Percentiles rank a stretch among this genome's conserved stretches.
Conservation (phyloP, 345 rosid genomes). For the Hevea brasiliensis region DNA sequence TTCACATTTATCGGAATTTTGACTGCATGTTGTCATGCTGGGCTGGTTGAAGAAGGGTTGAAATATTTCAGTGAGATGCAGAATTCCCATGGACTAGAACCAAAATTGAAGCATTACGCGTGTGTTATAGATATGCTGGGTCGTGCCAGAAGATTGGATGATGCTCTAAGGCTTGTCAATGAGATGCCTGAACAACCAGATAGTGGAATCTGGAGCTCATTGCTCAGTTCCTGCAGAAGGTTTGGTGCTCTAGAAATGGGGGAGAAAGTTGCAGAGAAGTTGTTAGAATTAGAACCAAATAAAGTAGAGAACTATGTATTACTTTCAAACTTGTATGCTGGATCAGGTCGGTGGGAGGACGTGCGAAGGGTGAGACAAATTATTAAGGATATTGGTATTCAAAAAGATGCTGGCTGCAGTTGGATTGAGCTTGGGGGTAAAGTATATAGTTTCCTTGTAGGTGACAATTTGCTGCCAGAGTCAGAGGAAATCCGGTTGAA, state of each 20-base stretch:
- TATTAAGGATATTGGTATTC: constrained; percentile 54
- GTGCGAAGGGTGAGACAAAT: constrained; percentile 53
- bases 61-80: constrained; percentile 50
- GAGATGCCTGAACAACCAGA: constrained; percentile 67
- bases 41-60: constrained; percentile 55
- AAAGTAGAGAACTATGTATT: constrained; percentile 58
- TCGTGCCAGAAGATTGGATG: constrained; percentile 53
- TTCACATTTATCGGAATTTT: constrained; percentile 59
- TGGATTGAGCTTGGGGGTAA: constrained; percentile 66
- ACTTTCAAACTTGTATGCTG: constrained; percentile 65
- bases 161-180: constrained; percentile 46
- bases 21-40: constrained; percentile 61
- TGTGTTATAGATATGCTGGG: constrained; percentile 73
- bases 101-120: constrained; percentile 65
- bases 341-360: constrained; percentile 53
- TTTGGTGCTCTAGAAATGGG: constrained; percentile 47
- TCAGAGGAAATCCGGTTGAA: constrained; percentile 32
- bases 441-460: constrained; percentile 49
- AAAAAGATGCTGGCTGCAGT: constrained; percentile 65
- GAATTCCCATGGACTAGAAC: constrained; percentile 34
- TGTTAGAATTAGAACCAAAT: constrained; percentile 53
- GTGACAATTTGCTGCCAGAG: constrained; percentile 30
- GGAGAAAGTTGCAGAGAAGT: constrained; percentile 49
- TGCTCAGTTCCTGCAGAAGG: constrained; percentile 65
- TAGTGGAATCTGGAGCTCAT: constrained; percentile 57